phyloP scores from a whole-genome alignment of 2,329 filamentous ascomycete species.

The Thelonectria rubi region DNA sequence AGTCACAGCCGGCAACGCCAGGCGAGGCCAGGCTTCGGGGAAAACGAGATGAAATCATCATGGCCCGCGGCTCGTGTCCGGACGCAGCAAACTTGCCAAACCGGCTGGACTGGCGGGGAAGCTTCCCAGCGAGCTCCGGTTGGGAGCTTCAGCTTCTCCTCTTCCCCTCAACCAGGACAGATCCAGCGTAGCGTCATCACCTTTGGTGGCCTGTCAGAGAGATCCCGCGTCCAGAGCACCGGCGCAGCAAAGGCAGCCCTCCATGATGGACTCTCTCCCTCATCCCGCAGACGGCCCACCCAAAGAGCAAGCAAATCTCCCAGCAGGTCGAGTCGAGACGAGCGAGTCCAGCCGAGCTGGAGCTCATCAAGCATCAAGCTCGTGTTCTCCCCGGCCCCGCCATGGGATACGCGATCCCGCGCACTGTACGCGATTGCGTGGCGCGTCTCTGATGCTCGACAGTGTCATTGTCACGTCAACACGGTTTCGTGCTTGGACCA shows the following conservation, averaged over 20 bases:
- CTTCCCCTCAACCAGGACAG: constrained; percentile 31
- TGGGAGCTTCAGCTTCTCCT: constrained; percentile 22
- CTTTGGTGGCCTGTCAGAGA: constrained; percentile 40
- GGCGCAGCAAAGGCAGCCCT: constrained; percentile 32
- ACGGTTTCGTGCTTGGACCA: constrained; percentile 38
- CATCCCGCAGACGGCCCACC: constrained; percentile 38
- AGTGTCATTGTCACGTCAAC: constrained; percentile 27
- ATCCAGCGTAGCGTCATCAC: constrained; percentile 41
- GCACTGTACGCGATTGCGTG: constrained; percentile 42
- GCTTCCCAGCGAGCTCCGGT: constrained; percentile 24
- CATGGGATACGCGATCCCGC: neutral
- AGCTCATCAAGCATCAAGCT: constrained; percentile 14
- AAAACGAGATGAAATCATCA: constrained; percentile 26
- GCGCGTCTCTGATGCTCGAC: constrained; percentile 4
- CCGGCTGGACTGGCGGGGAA: constrained; percentile 29
- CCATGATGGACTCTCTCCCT: constrained; percentile 26
- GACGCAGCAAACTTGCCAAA: neutral
- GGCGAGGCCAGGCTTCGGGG: neutral
- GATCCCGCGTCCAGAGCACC: constrained; percentile 46
- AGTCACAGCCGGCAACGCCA: neutral
- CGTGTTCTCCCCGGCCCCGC: constrained; percentile 24
- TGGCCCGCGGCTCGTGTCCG: neutral
- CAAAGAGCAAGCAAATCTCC: constrained; percentile 32
- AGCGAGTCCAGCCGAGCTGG: neutral
- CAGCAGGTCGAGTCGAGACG: constrained; percentile 2